A percentile compares a stretch with the other conserved stretches of the same genome.
phyloP scores from a whole-genome alignment of 2,329 filamentous ascomycete species.

The Ceratocystis albifundus region DNA sequence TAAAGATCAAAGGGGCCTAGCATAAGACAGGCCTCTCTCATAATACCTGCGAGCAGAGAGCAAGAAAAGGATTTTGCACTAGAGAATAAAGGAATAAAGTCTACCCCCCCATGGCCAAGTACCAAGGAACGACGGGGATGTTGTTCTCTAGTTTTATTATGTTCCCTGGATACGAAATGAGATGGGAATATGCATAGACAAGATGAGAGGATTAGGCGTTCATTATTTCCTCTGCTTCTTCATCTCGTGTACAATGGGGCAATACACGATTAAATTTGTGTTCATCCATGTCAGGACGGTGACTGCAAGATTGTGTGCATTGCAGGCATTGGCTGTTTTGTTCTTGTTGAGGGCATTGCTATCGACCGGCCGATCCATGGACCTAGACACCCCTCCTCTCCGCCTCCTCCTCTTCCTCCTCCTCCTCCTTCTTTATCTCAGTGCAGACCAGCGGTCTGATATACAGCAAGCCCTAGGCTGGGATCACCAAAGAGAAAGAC shows the following conservation, averaged over 20 bases:
- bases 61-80: constrained; percentile 6
- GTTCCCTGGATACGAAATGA: constrained; percentile 10
- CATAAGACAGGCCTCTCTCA: not conserved
- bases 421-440: too few relatives aligned
- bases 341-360: not conserved
- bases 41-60: not conserved
- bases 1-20: constrained; percentile 8
- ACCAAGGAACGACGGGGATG: not conserved
- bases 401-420: too few relatives aligned
- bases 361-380: not conserved
- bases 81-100: constrained; percentile 3
- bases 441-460: constrained; percentile 5
- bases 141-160: constrained; percentile 4
- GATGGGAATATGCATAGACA: constrained; percentile 10
- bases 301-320: not conserved
- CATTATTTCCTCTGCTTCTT: not conserved
- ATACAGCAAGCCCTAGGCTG: not conserved
- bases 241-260: not conserved
- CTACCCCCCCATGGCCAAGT: not conserved
- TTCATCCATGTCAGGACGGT: not conserved
- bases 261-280: not conserved
- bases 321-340: not conserved
- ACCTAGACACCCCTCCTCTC: not conserved
- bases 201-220: constrained; percentile 1
- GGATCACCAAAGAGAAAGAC: not conserved